Percentiles rank a stretch among this genome's conserved stretches.
These are phyloP conservation scores for Nigrospora osmanthi DNA, from an alignment of 2,329 filamentous ascomycete genomes.

Conservation along the genomic window DNA sequence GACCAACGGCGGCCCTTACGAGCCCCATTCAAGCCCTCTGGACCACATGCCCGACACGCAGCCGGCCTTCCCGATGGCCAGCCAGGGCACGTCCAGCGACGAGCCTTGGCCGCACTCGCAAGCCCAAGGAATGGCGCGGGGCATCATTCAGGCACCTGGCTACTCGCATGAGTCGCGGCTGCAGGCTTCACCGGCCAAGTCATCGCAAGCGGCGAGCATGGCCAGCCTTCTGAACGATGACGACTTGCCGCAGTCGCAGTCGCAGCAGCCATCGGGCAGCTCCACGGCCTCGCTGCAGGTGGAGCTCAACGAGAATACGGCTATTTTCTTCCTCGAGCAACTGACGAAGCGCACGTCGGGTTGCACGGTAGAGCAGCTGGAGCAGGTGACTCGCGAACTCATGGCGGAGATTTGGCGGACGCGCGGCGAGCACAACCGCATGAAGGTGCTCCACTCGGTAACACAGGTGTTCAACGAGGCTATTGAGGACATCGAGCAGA, in stretches of 20 bases:
- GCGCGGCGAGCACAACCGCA: constrained; percentile 76
- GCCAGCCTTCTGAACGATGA: constrained; percentile 33
- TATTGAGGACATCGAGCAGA: constrained; percentile 56
- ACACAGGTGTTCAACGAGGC: constrained; percentile 67
- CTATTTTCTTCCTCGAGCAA: constrained; percentile 51
- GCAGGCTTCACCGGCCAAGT: constrained; percentile 27
- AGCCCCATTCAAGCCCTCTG: constrained; percentile 22
- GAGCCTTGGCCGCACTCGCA: constrained; percentile 53
- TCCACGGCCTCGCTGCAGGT: constrained; percentile 36
- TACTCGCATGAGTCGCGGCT: constrained; percentile 12
- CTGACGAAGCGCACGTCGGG: constrained; percentile 64
- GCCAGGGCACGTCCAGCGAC: constrained; percentile 42
- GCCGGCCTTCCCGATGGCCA: constrained; percentile 16
- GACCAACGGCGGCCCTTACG: constrained; percentile 56
- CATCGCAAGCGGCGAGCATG: constrained; percentile 21
- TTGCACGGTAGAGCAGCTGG: constrained; percentile 85
- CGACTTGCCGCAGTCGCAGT: constrained; percentile 17
- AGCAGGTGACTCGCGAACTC: constrained; percentile 82
- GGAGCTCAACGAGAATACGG: constrained; percentile 36
- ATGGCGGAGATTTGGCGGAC: constrained; percentile 86
- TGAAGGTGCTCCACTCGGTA: constrained; percentile 58
- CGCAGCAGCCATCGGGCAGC: constrained; percentile 15
- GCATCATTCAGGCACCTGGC: constrained; percentile 27
- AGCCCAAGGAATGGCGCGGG: constrained; percentile 39
- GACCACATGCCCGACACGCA: constrained; percentile 48